Evolutionary conservation across 305 asterid species (phyloP), one percentile per base, ranked within the genome.

Genomic region (Ilex paraguariensis): DNA sequence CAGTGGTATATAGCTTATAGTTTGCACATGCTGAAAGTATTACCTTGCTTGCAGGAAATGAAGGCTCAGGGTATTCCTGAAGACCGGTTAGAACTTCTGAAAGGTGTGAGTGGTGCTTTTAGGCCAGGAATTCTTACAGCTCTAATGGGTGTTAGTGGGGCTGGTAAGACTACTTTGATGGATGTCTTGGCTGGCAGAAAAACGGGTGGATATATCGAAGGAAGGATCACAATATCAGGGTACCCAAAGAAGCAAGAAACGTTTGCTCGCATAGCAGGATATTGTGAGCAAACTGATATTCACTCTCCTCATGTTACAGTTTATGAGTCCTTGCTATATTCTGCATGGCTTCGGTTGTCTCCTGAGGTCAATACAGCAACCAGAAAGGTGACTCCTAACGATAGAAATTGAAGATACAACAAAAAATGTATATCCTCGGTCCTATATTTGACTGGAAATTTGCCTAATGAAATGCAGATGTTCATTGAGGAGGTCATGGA

Each of bases 111-210:
- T 9, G 96, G 98, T 56, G 95, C 96, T 58, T 89, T 92, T 53
- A 77, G 97, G 76, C 97, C 97, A 10, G 97, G 98, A 28, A 94
- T 92, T 66, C 68, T 92, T 76, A 92, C 98, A 6, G 98, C 98
- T 28, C 69, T 92, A 57, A 92, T 92, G 98, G 98, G 97, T 0
- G 66, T 87, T 14, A 92, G 96, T 64, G 98, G 98, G 54, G 97
- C 98, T 12, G 97, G 97, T 53, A 92, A 92, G 71, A 92, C 97
- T 15, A 92, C 98, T 3, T 69, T 92, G 42, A 84, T 92, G 97
- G 97, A 87, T 61, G 97, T 85, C 42, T 75, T 92, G 63, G 86
- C 98, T 3, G 97, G 97, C 11, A 71, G 98, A 68, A 89, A 92
- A 79, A 92, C 95, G 2, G 94, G 97, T 13, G 96, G 98, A 60